Conservation (phyloP, 2,329 filamentous ascomycete genomes). For the Drechslerella dactyloides region DNA sequence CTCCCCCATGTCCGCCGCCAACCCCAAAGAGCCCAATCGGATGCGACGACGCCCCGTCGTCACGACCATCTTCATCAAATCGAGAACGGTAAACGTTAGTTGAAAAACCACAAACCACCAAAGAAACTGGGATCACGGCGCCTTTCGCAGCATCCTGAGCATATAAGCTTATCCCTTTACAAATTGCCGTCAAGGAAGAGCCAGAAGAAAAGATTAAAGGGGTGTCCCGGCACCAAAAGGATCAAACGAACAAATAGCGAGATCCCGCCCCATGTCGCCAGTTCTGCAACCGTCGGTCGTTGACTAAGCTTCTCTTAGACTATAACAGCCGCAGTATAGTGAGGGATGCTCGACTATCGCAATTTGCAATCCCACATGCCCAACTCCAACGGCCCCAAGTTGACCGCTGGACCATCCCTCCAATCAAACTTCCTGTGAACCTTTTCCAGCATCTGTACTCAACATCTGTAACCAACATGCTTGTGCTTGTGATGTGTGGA, state of each 20-base stretch:
- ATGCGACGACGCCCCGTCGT: constrained; percentile 1
- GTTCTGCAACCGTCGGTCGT: neutral
- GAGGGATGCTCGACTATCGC: too few relatives aligned
- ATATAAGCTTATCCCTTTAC: too few relatives aligned
- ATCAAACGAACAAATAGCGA: constrained; percentile 2
- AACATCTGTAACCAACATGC: too few relatives aligned
- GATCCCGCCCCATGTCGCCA: neutral
- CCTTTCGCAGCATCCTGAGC: neutral
- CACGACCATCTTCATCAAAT: neutral
- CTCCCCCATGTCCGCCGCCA: too few relatives aligned
- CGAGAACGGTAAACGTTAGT: neutral
- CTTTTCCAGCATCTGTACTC: too few relatives aligned
- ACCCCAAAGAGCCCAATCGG: constrained; percentile 3
- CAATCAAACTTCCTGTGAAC: neutral
- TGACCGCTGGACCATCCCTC: too few relatives aligned
- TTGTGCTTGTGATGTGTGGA: too few relatives aligned
- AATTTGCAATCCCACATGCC: too few relatives aligned
- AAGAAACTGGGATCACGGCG: neutral
- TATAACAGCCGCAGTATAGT: neutral
- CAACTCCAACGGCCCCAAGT: neutral
- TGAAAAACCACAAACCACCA: too few relatives aligned
- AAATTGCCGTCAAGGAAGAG: too few relatives aligned
- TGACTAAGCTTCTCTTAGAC: constrained; percentile 2
- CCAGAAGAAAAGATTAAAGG: constrained; percentile 4
- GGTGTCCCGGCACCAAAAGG: neutral